A percentile compares a stretch with the other conserved stretches of the same genome.
Conservation (phyloP, 225 moss, liverwort and hornwort species). For the Pseudisothecium myosuroides region DNA sequence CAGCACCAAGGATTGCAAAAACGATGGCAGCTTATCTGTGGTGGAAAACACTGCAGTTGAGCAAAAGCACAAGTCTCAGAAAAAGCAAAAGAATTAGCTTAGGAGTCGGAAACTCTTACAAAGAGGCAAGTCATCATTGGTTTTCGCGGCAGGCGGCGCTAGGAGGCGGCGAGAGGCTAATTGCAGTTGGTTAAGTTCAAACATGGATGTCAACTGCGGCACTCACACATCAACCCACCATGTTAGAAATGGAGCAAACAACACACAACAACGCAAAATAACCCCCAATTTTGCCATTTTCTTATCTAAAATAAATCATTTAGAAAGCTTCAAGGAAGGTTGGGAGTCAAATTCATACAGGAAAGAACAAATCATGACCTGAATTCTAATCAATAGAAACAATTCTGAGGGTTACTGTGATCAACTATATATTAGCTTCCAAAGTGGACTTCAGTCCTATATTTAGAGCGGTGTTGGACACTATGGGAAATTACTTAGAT, state of each 20-base stretch:
- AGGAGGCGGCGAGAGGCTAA: constrained; percentile 15
- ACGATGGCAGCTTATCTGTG: not conserved
- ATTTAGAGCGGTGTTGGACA: not conserved
- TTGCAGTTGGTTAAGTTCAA: constrained; percentile 11
- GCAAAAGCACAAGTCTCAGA: no score
- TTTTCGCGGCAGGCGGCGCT: not conserved
- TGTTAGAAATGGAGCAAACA: not conserved
- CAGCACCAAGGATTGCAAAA: not conserved
- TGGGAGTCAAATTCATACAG: not conserved
- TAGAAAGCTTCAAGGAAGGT: not conserved
- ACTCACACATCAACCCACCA: not conserved
- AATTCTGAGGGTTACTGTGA: not conserved
- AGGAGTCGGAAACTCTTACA: not conserved
- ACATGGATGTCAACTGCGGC: constrained; percentile 10
- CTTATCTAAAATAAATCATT: not conserved
- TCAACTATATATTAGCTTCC: not conserved
- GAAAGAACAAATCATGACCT: not conserved
- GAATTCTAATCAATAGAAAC: not conserved
- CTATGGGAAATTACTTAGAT: not conserved
- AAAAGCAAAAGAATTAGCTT: not conserved
- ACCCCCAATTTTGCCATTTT: not conserved
- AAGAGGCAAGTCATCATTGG: not conserved
- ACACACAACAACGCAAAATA: not conserved
- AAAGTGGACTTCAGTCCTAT: not conserved
- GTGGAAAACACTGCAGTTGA: not conserved